Percentiles rank a stretch among this genome's conserved stretches.
Conservation (phyloP, 176 grass and related monocot genomes). For the Microstegium vimineum region DNA sequence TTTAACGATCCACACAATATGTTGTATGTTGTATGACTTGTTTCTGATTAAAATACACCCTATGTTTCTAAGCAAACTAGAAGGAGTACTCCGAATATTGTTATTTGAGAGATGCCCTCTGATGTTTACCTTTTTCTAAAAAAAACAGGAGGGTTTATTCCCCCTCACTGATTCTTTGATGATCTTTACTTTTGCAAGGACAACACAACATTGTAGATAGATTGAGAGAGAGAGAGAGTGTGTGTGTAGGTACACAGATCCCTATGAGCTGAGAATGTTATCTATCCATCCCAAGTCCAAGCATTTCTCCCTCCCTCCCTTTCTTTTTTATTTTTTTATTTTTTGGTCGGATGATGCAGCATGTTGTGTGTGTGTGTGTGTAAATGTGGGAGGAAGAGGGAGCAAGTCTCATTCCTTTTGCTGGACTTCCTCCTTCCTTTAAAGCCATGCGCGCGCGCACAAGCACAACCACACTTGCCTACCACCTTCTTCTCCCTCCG, state of each 20-base stretch:
- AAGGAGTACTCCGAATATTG: neutral
- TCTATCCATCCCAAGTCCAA: slow-evolving; percentile 37
- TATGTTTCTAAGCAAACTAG: rapidly evolving
- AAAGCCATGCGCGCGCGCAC: slow-evolving; percentile 46
- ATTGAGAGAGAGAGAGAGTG: neutral
- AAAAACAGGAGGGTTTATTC: neutral
- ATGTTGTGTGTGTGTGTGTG: slow-evolving; percentile 18
- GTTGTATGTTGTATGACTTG: neutral
- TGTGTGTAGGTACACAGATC: slow-evolving; percentile 68
- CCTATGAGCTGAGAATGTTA: slow-evolving; percentile 52
- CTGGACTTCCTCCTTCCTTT: slow-evolving; percentile 57
- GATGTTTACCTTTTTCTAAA: neutral
- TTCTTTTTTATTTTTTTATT: neutral
- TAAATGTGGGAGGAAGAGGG: slow-evolving; percentile 27
- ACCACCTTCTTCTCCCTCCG: slow-evolving; percentile 14
- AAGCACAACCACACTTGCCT: slow-evolving; percentile 11
- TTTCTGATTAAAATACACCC: neutral
- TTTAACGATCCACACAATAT: too few relatives aligned
- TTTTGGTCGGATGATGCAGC: neutral
- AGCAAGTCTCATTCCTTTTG: slow-evolving; percentile 76
- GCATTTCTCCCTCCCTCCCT: slow-evolving; percentile 29
- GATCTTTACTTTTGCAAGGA: slow-evolving; percentile 9
- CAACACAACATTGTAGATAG: neutral
- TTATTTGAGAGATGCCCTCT: neutral
- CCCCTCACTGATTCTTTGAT: neutral